Conservation (phyloP, 192 early-diverging fungal genomes). For the Backusella macrospora region DNA sequence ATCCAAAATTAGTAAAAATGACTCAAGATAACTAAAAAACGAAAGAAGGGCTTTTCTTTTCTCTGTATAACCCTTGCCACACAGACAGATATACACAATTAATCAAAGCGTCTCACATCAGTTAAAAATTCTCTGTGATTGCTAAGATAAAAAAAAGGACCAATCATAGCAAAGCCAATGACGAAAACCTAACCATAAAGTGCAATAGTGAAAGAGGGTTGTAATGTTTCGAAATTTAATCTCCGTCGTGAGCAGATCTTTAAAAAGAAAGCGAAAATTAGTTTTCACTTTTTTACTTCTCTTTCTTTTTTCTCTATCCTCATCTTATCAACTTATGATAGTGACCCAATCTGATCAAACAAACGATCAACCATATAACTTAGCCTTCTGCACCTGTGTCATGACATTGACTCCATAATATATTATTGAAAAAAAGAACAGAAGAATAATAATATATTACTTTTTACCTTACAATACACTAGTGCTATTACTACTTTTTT, state of each 20-base stretch:
- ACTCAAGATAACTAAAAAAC: neutral
- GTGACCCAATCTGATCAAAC: constrained; percentile 2
- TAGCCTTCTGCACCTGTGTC: neutral
- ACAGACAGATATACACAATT: neutral
- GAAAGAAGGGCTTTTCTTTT: neutral
- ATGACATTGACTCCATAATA: constrained; percentile 9
- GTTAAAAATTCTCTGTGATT: neutral
- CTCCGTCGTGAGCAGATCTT: neutral
- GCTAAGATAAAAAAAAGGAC: neutral
- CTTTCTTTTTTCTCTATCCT: neutral
- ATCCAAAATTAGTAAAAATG: neutral
- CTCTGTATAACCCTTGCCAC: neutral
- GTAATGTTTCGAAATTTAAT: neutral
- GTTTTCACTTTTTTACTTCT: neutral
- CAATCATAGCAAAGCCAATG: neutral
- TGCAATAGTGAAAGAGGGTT: neutral
- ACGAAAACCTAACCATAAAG: neutral
- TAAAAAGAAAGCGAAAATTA: neutral
- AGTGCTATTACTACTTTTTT: neutral
- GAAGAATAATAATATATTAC: neutral
- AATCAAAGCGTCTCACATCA: neutral
- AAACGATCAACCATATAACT: neutral
- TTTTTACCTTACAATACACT: neutral
- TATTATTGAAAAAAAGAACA: neutral
- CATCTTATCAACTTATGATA: constrained; percentile 8